Percentiles rank a stretch among this genome's conserved stretches.
phyloP scores from a whole-genome alignment of 495 filamentous ascomycete species.

The Penicillium dipodomyicola region DNA sequence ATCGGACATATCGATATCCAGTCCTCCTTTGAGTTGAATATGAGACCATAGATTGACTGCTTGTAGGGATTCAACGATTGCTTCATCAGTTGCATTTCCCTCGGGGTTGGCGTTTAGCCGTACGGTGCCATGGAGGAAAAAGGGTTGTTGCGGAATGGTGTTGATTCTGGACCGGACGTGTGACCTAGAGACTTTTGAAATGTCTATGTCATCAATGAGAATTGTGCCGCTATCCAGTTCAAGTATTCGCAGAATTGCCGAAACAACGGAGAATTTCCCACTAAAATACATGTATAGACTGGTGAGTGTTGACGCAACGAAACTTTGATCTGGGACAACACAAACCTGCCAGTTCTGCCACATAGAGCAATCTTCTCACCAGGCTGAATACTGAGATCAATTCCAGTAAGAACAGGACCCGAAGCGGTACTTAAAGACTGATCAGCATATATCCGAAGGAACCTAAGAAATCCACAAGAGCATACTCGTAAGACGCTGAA shows the following conservation, averaged over 20 bases:
- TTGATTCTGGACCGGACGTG: conserved; percentile 36
- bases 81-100: conserved; percentile 29
- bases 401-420: conserved; percentile 17
- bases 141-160: conserved; percentile 49
- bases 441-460: background rate
- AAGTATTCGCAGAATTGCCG: conserved; percentile 42
- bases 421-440: conserved; percentile 15
- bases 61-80: conserved; percentile 37
- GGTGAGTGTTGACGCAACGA: background rate
- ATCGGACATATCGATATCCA: conserved; percentile 39
- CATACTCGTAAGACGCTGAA: conserved; percentile 31
- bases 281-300: conserved; percentile 20
- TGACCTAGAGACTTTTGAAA: conserved; percentile 31
- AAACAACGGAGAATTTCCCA: conserved; percentile 43
- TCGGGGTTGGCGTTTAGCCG: conserved; percentile 48
- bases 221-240: conserved; percentile 38
- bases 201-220: conserved; percentile 46
- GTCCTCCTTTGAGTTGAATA: conserved; percentile 38
- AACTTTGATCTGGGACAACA: background rate
- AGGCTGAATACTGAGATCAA: conserved; percentile 17
- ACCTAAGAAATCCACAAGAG: background rate
- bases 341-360: conserved; percentile 45
- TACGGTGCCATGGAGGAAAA: conserved; percentile 43
- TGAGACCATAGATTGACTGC: conserved; percentile 39
- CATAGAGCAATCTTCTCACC: conserved; percentile 48